Percentiles rank a stretch among this genome's conserved stretches.
These are phyloP conservation scores for Macrocystidia cucumis DNA, from an alignment of 1,284 basidiomycete genomes.

Conservation along the genomic window DNA sequence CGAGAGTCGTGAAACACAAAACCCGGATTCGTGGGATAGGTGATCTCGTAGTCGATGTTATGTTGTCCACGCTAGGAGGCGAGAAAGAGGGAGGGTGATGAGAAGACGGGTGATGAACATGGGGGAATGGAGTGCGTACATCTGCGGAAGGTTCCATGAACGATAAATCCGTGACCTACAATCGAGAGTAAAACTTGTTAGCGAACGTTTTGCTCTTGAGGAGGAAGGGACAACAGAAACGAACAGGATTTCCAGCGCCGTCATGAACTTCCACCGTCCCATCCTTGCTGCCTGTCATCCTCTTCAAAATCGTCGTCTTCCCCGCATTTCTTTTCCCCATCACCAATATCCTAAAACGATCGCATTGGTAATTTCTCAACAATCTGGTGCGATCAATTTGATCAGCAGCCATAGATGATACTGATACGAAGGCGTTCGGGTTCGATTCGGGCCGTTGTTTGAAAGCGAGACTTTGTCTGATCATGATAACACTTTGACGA, in stretches of 20 bases:
- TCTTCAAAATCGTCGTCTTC: slow-evolving; percentile 6
- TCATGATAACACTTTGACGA: too few relatives aligned
- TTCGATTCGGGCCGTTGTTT: too few relatives aligned
- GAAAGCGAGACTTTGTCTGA: too few relatives aligned
- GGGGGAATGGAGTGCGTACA: too few relatives aligned
- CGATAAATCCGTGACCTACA: background rate
- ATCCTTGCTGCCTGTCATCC: background rate
- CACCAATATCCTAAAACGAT: slow-evolving; percentile 4
- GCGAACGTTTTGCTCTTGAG: background rate
- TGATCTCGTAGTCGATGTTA: slow-evolving; percentile 14
- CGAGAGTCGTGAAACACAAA: slow-evolving; percentile 22
- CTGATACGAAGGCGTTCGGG: too few relatives aligned
- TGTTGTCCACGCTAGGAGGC: slow-evolving; percentile 11
- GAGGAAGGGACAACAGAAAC: background rate
- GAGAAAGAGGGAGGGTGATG: background rate
- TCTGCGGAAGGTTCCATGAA: background rate
- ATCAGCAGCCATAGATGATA: too few relatives aligned
- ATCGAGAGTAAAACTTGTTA: slow-evolving; percentile 1
- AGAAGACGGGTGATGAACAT: too few relatives aligned
- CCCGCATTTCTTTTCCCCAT: slow-evolving; percentile 6
- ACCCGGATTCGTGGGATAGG: slow-evolving; percentile 8
- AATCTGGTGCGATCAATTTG: too few relatives aligned
- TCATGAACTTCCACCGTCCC: background rate
- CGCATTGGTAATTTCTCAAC: too few relatives aligned
- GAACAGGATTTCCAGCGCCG: background rate